These are phyloP conservation scores for Vitis labrusca DNA, from an alignment of 164 flowering plant species.

Conservation along the genomic window DNA sequence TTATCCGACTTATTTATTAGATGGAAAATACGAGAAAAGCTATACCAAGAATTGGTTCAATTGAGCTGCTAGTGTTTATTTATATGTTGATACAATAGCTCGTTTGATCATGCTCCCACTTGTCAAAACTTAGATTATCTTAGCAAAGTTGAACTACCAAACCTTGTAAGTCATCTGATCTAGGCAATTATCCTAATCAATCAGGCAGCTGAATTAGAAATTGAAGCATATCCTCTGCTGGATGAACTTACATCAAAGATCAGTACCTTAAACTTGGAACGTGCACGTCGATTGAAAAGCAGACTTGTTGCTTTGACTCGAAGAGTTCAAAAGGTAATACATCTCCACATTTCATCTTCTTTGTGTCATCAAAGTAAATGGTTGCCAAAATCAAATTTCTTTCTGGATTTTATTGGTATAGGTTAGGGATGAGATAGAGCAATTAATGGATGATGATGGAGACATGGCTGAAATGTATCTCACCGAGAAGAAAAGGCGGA, in stretches of 20 bases:
- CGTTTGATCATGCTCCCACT: neutral
- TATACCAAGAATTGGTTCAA: too few species aligned
- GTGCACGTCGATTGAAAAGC: constrained; percentile 70
- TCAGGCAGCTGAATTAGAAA: constrained; percentile 75
- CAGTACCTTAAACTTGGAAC: constrained; percentile 72
- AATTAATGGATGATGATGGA: constrained; percentile 84
- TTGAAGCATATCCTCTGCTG: constrained; percentile 75
- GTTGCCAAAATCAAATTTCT: neutral
- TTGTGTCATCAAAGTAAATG: neutral
- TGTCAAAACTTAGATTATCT: neutral
- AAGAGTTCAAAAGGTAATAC: constrained; percentile 71
- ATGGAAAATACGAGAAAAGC: too few species aligned
- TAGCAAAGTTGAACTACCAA: neutral
- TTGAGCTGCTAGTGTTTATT: too few species aligned
- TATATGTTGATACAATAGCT: neutral
- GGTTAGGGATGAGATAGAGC: constrained; percentile 87
- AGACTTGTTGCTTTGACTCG: constrained; percentile 71
- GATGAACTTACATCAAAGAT: constrained; percentile 84
- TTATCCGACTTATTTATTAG: too few species aligned
- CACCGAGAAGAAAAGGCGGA: constrained; percentile 66
- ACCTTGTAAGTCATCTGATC: neutral
- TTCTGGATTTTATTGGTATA: constrained; percentile 14
- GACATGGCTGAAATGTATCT: constrained; percentile 90
- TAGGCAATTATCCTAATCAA: neutral
- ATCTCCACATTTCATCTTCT: neutral